These are phyloP conservation scores for Firmiana major DNA, from an alignment of 345 rosid species.

Conservation along the genomic window DNA sequence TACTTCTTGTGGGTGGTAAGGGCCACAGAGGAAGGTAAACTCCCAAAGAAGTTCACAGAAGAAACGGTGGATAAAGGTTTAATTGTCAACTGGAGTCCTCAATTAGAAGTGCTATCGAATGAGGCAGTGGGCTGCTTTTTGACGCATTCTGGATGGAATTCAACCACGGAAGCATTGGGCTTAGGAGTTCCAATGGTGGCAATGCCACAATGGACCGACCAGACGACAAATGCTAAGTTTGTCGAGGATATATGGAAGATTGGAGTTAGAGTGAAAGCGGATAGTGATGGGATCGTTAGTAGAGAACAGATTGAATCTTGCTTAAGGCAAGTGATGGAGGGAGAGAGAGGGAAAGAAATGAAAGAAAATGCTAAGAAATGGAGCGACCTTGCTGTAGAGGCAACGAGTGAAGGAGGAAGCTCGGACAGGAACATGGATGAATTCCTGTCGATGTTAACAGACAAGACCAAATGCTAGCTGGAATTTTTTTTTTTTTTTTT, in stretches of 20 bases:
- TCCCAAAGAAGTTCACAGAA: slow-evolving; percentile 31
- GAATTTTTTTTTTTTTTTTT: too few relatives aligned
- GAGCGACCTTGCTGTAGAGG: too few relatives aligned
- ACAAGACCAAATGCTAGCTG: too few relatives aligned
- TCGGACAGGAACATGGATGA: too few relatives aligned
- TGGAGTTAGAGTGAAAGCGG: slow-evolving; percentile 36
- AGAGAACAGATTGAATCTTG: slow-evolving; percentile 27
- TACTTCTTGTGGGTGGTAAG: slow-evolving; percentile 57
- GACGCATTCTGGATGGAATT: slow-evolving; percentile 60
- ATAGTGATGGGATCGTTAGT: slow-evolving; percentile 2
- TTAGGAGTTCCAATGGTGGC: slow-evolving; percentile 48
- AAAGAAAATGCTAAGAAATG: neutral
- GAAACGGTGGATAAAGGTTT: slow-evolving; percentile 33
- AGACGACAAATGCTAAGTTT: slow-evolving; percentile 30
- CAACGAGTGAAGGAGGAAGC: too few relatives aligned
- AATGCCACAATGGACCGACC: slow-evolving; percentile 36
- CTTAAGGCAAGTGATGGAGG: slow-evolving; percentile 30
- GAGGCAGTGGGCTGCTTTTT: slow-evolving; percentile 47
- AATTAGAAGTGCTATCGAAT: slow-evolving; percentile 46
- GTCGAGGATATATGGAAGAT: slow-evolving; percentile 34
- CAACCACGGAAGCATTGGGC: slow-evolving; percentile 49
- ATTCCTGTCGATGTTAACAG: too few relatives aligned
- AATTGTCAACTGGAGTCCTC: slow-evolving; percentile 51
- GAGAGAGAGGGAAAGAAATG: slow-evolving; percentile 21
- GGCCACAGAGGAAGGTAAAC: slow-evolving; percentile 40